Base-by-base conservation (phyloP, 805 yeast genomes). In the Komagataella kurtzmanii region DNA sequence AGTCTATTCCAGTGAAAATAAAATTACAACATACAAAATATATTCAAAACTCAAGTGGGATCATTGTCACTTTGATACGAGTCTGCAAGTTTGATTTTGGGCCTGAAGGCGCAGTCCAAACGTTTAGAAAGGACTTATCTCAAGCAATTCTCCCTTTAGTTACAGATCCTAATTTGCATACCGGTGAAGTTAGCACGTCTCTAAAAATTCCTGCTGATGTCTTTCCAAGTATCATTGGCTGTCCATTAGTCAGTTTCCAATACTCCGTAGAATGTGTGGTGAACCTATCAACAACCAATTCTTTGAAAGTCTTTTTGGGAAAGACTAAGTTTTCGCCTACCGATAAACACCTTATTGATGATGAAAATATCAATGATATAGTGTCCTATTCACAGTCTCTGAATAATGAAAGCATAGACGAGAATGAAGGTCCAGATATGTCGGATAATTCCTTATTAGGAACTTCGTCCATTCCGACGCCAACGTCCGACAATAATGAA, bases 201-300 rank as follows among this genome's bases (percentile, higher is more conserved):
- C 65, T 89, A 18, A 72, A 81, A 55, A 81, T 89, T 0, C 97
- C 97, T 0, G 78, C 85, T 0, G 96, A 89, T 58, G 81, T 86
- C 0, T 88, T 89, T 61, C 95, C 96, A 0, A 86, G 96, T 0
- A 85, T 88, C 12, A 73, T 78, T 17, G 85, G 85, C 1, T 77
- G 86, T 50, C 80, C 79, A 2, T 67, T 83, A 49, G 88, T 88
- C 7, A 75, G 88, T 2, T 89, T 89, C 64, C 91, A 86, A 61
- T 89, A 90, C 62, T 86, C 84, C 61, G 69, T 89, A 14, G 97
- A 89, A 62, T 89, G 85, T 2, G 73, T 88, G 52, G 79, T 86
- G n/a, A 89, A 89, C 60, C 66, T 90, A 46, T 81, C 90, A 2
- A 87, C 84, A 30, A 30, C 40, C 19, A 30, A 81, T 77, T 30